Conservation (phyloP, 495 filamentous ascomycete species). For the Tuber melanosporum region DNA sequence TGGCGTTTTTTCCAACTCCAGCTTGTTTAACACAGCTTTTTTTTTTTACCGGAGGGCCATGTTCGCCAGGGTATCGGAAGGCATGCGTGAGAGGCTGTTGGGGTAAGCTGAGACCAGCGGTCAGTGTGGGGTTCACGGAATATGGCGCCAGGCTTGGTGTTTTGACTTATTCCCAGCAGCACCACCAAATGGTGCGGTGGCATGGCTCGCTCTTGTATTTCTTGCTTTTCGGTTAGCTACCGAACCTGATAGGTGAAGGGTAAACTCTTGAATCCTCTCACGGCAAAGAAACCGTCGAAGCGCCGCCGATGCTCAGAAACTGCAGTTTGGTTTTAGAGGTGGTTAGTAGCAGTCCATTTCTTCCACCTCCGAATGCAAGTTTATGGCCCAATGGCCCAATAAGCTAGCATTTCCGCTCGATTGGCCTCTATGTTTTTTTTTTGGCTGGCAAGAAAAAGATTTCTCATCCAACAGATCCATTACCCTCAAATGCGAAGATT, state of each 20-base stretch:
- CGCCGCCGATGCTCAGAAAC: slow-evolving; percentile 5
- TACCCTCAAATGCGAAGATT: background rate
- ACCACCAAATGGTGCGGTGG: slow-evolving; percentile 29
- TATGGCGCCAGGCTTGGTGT: slow-evolving; percentile 16
- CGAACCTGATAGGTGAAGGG: slow-evolving; percentile 26
- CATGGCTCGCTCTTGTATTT: slow-evolving; percentile 22
- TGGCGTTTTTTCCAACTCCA: background rate
- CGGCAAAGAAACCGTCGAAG: slow-evolving; percentile 22
- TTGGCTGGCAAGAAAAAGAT: background rate
- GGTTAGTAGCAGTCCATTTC: background rate
- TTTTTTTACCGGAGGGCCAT: background rate
- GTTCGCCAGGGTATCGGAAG: background rate
- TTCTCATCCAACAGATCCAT: background rate
- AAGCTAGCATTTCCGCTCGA: background rate
- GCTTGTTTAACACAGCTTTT: background rate
- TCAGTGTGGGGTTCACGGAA: slow-evolving; percentile 13
- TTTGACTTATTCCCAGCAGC: slow-evolving; percentile 35
- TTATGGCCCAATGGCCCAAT: background rate
- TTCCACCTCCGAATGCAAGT: background rate
- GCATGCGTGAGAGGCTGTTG: slow-evolving; percentile 28
- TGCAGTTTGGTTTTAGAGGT: slow-evolving; percentile 3
- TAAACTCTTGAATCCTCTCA: slow-evolving; percentile 23
- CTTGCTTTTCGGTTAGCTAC: slow-evolving; percentile 19
- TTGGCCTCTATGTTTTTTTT: background rate
- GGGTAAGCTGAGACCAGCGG: slow-evolving; percentile 25